These are phyloP conservation scores for Kalanchoe fedtschenkoi DNA, from an alignment of 164 flowering plant genomes.

Conservation along the genomic window DNA sequence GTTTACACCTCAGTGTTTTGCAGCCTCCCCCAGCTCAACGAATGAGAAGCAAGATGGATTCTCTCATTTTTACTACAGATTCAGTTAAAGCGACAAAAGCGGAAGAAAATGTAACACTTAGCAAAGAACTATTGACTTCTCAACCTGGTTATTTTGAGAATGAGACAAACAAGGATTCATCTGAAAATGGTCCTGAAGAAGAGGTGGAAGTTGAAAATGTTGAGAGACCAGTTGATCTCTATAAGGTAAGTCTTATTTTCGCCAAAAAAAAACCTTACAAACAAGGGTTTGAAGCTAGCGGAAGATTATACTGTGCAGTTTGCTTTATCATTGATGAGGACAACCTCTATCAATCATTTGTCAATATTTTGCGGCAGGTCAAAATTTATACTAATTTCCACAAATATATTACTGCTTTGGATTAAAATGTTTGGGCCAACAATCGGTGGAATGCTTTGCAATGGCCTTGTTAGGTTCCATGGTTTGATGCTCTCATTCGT, in stretches of 20 bases:
- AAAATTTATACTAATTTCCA: not conserved
- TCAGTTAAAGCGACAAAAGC: conserved; percentile 24
- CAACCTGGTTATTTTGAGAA: conserved; percentile 17
- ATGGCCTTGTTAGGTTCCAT: too few relatives aligned
- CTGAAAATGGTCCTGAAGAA: conserved; percentile 24
- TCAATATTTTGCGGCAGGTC: not conserved
- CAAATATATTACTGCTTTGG: not conserved
- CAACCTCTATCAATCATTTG: too few relatives aligned
- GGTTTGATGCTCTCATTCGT: too few relatives aligned
- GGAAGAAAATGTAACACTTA: conserved; percentile 23
- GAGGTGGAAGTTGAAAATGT: conserved; percentile 40
- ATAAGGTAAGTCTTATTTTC: conserved; percentile 45
- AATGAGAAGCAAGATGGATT: conserved; percentile 63
- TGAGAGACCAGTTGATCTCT: conserved; percentile 93
- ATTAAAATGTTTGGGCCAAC: not conserved
- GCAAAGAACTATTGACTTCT: conserved; percentile 16
- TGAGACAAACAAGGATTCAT: conserved; percentile 16
- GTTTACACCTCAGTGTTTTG: conserved; percentile 8
- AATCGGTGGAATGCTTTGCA: not conserved
- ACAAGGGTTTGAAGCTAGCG: not conserved
- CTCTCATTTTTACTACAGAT: conserved; percentile 60
- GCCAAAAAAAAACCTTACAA: not conserved
- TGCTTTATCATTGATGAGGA: too few relatives aligned
- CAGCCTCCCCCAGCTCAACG: conserved; percentile 82
- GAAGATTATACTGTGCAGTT: too few relatives aligned